Evolutionary conservation across 345 rosid genomes (phyloP), one percentile per base, ranked within the genome.

Genomic region (Populus davidiana): DNA sequence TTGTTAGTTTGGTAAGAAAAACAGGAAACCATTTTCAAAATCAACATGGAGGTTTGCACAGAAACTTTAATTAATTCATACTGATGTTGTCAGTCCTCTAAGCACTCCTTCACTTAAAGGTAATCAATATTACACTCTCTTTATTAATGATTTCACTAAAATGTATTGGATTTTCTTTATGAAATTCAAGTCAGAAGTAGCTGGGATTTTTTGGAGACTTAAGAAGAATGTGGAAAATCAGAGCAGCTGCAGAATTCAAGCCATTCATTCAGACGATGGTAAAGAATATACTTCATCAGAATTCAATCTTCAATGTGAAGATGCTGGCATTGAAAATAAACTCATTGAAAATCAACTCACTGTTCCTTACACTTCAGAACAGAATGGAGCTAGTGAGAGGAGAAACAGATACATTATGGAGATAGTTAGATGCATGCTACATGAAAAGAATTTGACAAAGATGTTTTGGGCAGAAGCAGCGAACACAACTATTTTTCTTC

Each of bases 321-420:
- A 64, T n/a, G 20, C 3, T 13, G 81, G 81, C 0, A 50, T 79
- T 16, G 21, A 78, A 8, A 68, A 79, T 25, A 25, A 25, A 25
- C 25, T 25, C 25, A 25, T 25, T 25, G 25, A 25, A 25, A 25
- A 25, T 27, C 72, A 72, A 38, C 27, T 79, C 16, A 67, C 27
- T 17, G 8, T 63, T 23, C 69, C 69, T 10, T 78, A 78, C 49
- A 63, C 81, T 43, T 63, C 47, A 31, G 8, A 77, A 6, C 61
- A 77, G 38, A 49, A 70, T 49, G 13, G 62, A 49, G 73, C 49
- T 0, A 17, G n/a, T 38, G 49, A 68, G 23, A 25, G 49, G 49
- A 68, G 14, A 23, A 68, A 68, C 6, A 8, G 0, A 17, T 20
- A 23, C n/a, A 68, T 68, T 5, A 35, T 68, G 31, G 16, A 73